A percentile compares a stretch with the other conserved stretches of the same genome.
Evolutionary conservation across 2,329 filamentous ascomycete genomes (phyloP).

Genomic region (Phialophora expanda): DNA sequence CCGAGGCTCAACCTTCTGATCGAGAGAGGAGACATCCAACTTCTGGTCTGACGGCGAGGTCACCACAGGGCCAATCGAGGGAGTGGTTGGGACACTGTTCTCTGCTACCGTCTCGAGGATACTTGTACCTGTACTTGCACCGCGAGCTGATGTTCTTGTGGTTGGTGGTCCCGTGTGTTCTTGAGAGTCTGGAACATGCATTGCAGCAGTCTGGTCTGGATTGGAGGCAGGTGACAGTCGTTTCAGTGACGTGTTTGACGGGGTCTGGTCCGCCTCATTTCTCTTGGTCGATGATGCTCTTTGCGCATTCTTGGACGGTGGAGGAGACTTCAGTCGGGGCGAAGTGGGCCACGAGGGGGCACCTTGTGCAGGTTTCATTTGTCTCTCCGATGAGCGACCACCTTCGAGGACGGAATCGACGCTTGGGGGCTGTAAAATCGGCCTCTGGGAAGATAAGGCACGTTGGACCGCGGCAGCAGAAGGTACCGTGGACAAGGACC

Average conservation of each 20-base stretch:
- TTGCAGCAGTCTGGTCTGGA: slow-evolving; percentile 31
- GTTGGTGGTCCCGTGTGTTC: slow-evolving; percentile 48
- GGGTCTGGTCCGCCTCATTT: slow-evolving; percentile 52
- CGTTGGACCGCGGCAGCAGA: slow-evolving; percentile 69
- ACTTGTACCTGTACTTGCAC: slow-evolving; percentile 63
- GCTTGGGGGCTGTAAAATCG: slow-evolving; percentile 65
- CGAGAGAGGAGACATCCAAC: slow-evolving; percentile 47
- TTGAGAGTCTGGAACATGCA: slow-evolving; percentile 32
- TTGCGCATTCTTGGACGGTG: slow-evolving; percentile 59
- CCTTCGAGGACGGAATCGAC: slow-evolving; percentile 67
- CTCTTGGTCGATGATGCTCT: slow-evolving; percentile 46
- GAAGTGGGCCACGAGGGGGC: slow-evolving; percentile 76
- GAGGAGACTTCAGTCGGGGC: slow-evolving; percentile 77
- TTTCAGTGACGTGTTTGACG: slow-evolving; percentile 60
- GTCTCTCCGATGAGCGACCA: slow-evolving; percentile 69
- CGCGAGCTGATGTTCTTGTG: slow-evolving; percentile 65
- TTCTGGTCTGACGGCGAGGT: slow-evolving; percentile 46
- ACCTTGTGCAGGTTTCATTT: slow-evolving; percentile 52
- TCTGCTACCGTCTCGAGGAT: slow-evolving; percentile 90
- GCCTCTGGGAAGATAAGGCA: slow-evolving; percentile 70
- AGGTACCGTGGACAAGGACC: slow-evolving; percentile 53
- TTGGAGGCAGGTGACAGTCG: slow-evolving; percentile 40
- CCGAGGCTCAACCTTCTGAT: slow-evolving; percentile 47
- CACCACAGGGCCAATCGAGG: slow-evolving; percentile 53
- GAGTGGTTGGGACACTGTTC: slow-evolving; percentile 76